These are phyloP conservation scores for Claviceps africana DNA, from an alignment of 2,329 filamentous ascomycete genomes.

Conservation along the genomic window DNA sequence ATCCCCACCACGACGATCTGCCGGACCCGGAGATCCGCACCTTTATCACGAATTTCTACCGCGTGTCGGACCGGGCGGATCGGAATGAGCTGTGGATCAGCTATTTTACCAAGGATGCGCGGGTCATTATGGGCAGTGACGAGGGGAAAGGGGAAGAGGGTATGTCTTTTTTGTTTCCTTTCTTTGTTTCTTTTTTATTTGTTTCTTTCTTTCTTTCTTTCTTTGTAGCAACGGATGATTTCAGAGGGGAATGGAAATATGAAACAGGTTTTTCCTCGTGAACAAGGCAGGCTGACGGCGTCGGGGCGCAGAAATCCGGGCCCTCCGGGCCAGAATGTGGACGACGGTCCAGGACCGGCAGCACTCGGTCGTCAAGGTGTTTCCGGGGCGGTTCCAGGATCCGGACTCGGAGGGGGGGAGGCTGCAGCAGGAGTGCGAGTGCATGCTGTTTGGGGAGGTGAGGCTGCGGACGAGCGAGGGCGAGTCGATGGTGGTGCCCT, in stretches of 20 bases:
- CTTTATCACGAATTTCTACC: slow-evolving; percentile 31
- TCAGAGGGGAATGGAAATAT: background rate
- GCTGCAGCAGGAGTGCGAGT: slow-evolving; percentile 15
- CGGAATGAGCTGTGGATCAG: slow-evolving; percentile 29
- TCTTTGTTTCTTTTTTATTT: too few species aligned
- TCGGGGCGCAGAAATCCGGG: slow-evolving; percentile 22
- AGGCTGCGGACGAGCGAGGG: slow-evolving; percentile 16
- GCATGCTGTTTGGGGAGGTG: slow-evolving; percentile 20
- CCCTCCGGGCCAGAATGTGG: slow-evolving; percentile 30
- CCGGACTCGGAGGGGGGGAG: slow-evolving; percentile 4
- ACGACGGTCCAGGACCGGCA: slow-evolving; percentile 23
- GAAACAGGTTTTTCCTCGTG: too few species aligned
- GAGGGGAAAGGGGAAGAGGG: slow-evolving; percentile 22
- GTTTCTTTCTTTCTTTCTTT: too few species aligned
- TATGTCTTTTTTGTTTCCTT: slow-evolving; percentile 6
- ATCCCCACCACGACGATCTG: slow-evolving; percentile 16
- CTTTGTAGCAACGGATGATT: background rate
- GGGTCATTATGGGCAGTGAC: slow-evolving; percentile 27
- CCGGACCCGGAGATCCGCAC: slow-evolving; percentile 19
- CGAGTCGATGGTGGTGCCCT: slow-evolving; percentile 13
- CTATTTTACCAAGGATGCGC: slow-evolving; percentile 28
- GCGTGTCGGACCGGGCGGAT: slow-evolving; percentile 26
- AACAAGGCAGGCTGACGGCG: too few species aligned
- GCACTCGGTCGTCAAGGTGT: slow-evolving; percentile 28
- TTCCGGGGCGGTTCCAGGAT: slow-evolving; percentile 22